Evolutionary conservation across 352 stramenopile genomes (phyloP).

Genomic region (Pythium coloratum): DNA sequence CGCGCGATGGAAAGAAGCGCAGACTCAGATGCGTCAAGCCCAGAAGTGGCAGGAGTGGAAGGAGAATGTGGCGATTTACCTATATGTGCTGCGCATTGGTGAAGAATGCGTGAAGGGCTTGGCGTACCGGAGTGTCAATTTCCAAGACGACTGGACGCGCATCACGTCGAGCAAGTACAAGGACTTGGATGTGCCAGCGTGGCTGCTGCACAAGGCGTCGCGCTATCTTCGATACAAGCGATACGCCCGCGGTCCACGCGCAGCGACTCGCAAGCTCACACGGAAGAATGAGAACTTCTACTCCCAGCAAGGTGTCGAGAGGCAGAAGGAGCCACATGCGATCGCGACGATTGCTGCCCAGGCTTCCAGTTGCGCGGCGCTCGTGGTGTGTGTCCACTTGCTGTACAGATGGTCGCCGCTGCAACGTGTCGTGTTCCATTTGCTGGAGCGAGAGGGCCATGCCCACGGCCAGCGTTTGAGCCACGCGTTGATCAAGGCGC

Average conservation of each 20-base stretch:
- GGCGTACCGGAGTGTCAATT: slow-evolving; percentile 79
- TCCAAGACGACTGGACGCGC: slow-evolving; percentile 65
- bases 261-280: slow-evolving; percentile 46
- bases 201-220: slow-evolving; percentile 75
- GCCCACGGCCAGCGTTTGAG: slow-evolving; percentile 25
- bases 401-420: slow-evolving; percentile 75
- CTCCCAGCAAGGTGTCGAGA: slow-evolving; percentile 67
- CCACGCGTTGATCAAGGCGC: slow-evolving; percentile 38
- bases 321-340: slow-evolving; percentile 53
- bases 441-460: slow-evolving; percentile 36
- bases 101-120: slow-evolving; percentile 84
- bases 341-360: slow-evolving; percentile 79
- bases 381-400: slow-evolving; percentile 77
- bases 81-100: slow-evolving; percentile 78
- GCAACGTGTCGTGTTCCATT: slow-evolving; percentile 67
- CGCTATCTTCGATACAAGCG: slow-evolving; percentile 86
- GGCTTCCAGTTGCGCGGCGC: slow-evolving; percentile 69
- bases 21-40: slow-evolving; percentile 45
- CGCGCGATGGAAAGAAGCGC: slow-evolving; percentile 70
- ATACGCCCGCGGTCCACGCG: slow-evolving; percentile 71
- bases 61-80: slow-evolving; percentile 74
- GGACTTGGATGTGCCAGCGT: slow-evolving; percentile 42
- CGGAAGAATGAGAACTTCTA: slow-evolving; percentile 82
- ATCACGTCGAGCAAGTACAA: slow-evolving; percentile 45
- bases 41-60: slow-evolving; percentile 75